Base-by-base conservation (phyloP, 2,329 filamentous ascomycete genomes). In the Microsporum audouinii region DNA sequence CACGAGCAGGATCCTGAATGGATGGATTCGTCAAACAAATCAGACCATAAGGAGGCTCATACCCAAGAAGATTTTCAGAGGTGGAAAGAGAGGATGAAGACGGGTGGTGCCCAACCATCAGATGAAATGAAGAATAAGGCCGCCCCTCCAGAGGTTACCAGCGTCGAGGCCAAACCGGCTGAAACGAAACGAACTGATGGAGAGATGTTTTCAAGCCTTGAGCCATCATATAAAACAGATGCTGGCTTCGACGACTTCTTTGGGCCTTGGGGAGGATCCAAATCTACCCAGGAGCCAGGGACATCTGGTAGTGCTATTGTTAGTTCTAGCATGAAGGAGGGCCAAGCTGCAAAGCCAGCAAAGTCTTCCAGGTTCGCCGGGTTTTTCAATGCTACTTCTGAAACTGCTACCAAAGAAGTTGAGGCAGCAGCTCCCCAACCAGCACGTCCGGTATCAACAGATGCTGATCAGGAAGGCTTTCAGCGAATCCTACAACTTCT, bases 61-160 rank as follows among this genome's bases (percentile, higher is more conserved):
- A 96, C 91, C 0, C 87, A 89, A 68, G 91, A 95, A 70, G 91
- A 96, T 66, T 95, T 96, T 73, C 87, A 95, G 75, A 89, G 89
- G 66, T 96, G 92, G 85, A 96, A 96, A 80, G 89, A 95, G 68
- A 82, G 82, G 65, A 95, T 95, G 90, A 92, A 88, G 73, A 85
- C 85, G 43, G 81, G 83, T 64, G 81, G 83, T 64, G 83, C 73
- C 58, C 64, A 65, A 49, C 60, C 69, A 41, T 64, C 72, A 3
- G 64, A 68, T 7, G 73, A 73, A 57, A 75, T 80, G 62, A 79
- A 79, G 67, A 79, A 75, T 64, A 76, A 78, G 55, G 45, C 64
- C 49, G 33, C 43, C n/a, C 17, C 17, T 43, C 41, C 49, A 29
- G 63, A 65, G 29, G 72, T 63, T 63, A 65, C 66, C 41, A 71